Evolutionary conservation across 257 asterid genomes (phyloP).

Genomic region (Petunia axillaris): DNA sequence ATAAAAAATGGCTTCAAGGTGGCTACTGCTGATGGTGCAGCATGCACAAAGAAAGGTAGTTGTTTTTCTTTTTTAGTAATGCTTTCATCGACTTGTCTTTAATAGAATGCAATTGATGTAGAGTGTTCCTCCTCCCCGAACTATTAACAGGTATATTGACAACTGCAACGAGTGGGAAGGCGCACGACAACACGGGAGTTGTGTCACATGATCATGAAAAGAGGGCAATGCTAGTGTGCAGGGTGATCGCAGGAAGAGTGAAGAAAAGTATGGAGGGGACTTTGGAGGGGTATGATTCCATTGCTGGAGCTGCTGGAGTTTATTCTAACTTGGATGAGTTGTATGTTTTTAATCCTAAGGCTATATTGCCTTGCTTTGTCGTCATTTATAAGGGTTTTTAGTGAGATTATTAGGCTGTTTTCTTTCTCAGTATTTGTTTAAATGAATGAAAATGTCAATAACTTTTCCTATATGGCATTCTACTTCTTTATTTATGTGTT

Average conservation of each 20-base stretch:
- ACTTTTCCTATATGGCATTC: not conserved
- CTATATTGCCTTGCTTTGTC: slow-evolving; percentile 93
- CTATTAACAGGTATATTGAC: slow-evolving; percentile 48
- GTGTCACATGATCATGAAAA: slow-evolving; percentile 44
- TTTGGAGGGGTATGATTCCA: slow-evolving; percentile 73
- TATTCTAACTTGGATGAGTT: slow-evolving; percentile 82
- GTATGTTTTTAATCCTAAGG: slow-evolving; percentile 76
- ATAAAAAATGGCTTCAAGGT: slow-evolving; percentile 69
- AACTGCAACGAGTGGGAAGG: slow-evolving; percentile 78
- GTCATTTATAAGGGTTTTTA: slow-evolving; percentile 72
- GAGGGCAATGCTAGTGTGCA: slow-evolving; percentile 89
- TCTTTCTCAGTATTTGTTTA: slow-evolving; percentile 1
- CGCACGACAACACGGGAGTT: slow-evolving; percentile 60
- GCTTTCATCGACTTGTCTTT: too few relatives aligned
- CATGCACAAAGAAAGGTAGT: slow-evolving; percentile 40
- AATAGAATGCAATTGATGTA: not conserved
- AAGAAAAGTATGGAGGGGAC: slow-evolving; percentile 66
- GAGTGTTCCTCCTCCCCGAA: not conserved
- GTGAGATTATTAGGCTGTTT: slow-evolving; percentile 1
- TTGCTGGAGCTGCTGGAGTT: slow-evolving; percentile 65
- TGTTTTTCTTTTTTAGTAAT: too few relatives aligned
- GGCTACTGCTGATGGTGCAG: not conserved
- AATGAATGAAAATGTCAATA: slow-evolving; percentile 13
- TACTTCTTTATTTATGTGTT: too few relatives aligned
- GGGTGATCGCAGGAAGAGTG: slow-evolving; percentile 87